phyloP scores from a whole-genome alignment of 805 yeast species.

The Priceomyces haplophilus region DNA sequence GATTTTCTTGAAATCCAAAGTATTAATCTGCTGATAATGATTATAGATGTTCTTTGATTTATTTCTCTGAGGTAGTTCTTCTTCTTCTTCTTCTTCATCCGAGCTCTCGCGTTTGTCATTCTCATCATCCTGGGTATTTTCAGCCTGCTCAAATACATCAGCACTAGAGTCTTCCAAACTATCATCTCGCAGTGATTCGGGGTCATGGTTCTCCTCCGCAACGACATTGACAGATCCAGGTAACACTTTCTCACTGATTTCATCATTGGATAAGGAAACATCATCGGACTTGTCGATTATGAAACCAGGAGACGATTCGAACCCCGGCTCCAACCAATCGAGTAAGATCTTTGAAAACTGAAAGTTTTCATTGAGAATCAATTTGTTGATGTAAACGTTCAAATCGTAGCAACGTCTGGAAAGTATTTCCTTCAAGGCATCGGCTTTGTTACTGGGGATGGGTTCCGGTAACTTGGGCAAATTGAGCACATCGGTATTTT shows the following conservation, averaged over 20 bases:
- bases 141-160: constrained; percentile 4
- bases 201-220: neutral
- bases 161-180: constrained; percentile 2
- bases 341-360: constrained; percentile 25
- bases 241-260: constrained; percentile 17
- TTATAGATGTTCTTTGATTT: constrained; percentile 31
- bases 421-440: constrained; percentile 14
- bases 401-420: constrained; percentile 22
- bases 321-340: constrained; percentile 26
- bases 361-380: constrained; percentile 19
- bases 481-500: neutral
- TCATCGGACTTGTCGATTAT: constrained; percentile 13
- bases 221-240: constrained; percentile 8
- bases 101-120: neutral
- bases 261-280: constrained; percentile 16
- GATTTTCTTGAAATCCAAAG: neutral
- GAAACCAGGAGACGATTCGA: constrained; percentile 31
- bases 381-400: constrained; percentile 22
- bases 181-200: constrained; percentile 3
- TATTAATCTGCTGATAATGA: constrained; percentile 26
- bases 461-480: constrained; percentile 35
- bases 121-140: constrained; percentile 3
- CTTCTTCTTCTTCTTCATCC: neutral
- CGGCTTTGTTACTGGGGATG: constrained; percentile 12
- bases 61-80: constrained; percentile 17